Evolutionary conservation across 2,329 filamentous ascomycete genomes (phyloP).

Genomic region (Colletotrichum scovillei): DNA sequence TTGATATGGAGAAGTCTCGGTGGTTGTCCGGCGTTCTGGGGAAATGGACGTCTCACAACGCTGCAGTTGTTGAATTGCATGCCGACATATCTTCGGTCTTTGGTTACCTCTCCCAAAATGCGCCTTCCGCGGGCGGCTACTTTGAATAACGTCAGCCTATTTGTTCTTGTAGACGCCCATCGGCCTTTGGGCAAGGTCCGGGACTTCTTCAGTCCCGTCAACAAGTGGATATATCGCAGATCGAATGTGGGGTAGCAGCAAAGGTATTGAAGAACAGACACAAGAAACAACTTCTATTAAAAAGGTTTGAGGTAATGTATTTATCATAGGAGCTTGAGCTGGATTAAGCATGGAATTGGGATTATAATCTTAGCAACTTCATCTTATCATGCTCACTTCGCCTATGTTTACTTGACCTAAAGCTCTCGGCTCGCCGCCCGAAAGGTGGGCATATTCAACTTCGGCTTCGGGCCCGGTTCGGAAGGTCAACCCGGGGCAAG

Average conservation of each 20-base stretch:
- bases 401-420: background rate
- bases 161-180: background rate
- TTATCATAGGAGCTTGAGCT: too few species aligned
- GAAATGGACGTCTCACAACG: background rate
- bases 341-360: too few species aligned
- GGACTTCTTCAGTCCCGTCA: background rate
- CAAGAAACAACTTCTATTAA: background rate
- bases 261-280: background rate
- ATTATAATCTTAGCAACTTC: too few species aligned
- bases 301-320: background rate
- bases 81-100: background rate
- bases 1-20: constrained; percentile 8
- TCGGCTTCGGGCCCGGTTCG: background rate
- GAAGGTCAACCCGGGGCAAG: background rate
- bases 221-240: background rate
- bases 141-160: background rate
- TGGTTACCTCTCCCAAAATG: background rate
- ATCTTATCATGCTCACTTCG: too few species aligned
- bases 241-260: background rate
- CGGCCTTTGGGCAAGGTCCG: background rate
- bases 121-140: background rate
- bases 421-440: background rate
- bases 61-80: background rate
- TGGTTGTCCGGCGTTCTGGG: constrained; percentile 21
- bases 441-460: background rate